phyloP scores from a whole-genome alignment of 2,329 filamentous ascomycete species.

The Ilyonectria sp. region DNA sequence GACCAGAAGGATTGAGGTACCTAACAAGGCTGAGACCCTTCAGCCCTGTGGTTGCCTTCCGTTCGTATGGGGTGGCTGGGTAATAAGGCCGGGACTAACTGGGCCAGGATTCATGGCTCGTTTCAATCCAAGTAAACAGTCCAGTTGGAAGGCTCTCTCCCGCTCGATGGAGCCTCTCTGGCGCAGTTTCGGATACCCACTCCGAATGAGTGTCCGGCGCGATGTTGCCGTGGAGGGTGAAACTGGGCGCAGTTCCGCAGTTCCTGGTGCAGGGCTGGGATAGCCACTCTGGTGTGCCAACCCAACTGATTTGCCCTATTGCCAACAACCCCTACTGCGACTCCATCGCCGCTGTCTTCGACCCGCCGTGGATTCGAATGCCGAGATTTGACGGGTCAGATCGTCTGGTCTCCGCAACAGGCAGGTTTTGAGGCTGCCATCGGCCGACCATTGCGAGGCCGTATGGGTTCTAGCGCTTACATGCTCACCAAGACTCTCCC shows the following conservation, averaged over 20 bases:
- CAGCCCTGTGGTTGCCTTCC: slow-evolving; percentile 10
- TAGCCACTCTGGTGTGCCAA: background rate
- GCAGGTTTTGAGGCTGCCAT: slow-evolving; percentile 1
- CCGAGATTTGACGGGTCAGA: background rate
- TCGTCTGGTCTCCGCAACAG: slow-evolving; percentile 6
- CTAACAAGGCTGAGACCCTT: slow-evolving; percentile 9
- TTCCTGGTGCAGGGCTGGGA: background rate
- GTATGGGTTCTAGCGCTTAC: slow-evolving; percentile 33
- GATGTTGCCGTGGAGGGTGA: slow-evolving; percentile 1
- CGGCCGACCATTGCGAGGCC: slow-evolving; percentile 2
- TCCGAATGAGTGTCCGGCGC: background rate
- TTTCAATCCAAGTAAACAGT: background rate
- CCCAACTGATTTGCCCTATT: background rate
- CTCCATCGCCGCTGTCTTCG: background rate
- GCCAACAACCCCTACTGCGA: background rate
- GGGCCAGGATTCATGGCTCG: background rate
- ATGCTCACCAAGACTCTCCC: slow-evolving; percentile 13
- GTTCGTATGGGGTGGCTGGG: background rate
- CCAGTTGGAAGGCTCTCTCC: background rate
- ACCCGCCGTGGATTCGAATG: background rate
- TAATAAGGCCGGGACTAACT: background rate
- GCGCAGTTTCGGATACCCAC: background rate
- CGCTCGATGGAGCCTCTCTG: background rate
- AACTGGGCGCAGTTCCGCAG: background rate
- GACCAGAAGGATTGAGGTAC: background rate